A percentile compares a stretch with the other conserved stretches of the same genome.
phyloP scores from a whole-genome alignment of 176 grass and related monocot genomes.

The Oryza glumipatula region DNA sequence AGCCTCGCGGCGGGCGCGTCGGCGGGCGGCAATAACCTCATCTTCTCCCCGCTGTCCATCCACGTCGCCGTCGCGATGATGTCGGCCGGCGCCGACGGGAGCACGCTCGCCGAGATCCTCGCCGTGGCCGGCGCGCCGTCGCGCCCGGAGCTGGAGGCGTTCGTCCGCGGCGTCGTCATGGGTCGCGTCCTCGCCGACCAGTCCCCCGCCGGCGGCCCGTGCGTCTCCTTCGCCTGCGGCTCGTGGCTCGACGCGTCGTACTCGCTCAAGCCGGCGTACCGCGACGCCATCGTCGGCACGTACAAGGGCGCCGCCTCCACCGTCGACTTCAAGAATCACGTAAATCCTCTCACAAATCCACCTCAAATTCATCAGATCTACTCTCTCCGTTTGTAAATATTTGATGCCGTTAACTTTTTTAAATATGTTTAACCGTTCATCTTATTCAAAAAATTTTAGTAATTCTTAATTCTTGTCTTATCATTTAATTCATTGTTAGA shows the following conservation, averaged over 20 bases:
- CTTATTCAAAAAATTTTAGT: no score
- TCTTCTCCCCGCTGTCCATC: slow-evolving; percentile 30
- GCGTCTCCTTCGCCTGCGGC: slow-evolving; percentile 7
- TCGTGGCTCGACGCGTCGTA: not conserved
- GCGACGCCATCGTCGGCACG: slow-evolving; percentile 4
- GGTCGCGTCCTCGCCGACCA: slow-evolving; percentile 15
- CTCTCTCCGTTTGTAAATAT: no score
- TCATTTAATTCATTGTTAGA: no score
- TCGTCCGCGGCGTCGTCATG: slow-evolving; percentile 6
- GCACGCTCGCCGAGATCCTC: no score
- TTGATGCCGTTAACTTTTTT: no score
- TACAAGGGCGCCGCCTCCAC: not conserved
- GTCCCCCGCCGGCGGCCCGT: not conserved
- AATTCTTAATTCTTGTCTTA: no score
- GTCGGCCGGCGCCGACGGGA: no score
- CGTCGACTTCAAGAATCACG: slow-evolving; percentile 6
- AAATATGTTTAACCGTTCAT: no score
- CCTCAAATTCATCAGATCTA: no score
- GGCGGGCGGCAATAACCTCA: not conserved
- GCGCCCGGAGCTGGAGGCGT: not conserved
- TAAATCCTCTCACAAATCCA: no score
- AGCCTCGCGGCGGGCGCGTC: not conserved
- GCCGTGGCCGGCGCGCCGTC: no score
- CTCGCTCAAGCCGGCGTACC: not conserved
- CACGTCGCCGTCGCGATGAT: slow-evolving; percentile 15